Conservation (phyloP, 2,329 filamentous ascomycete genomes). For the Parasarocladium wereldwijsianum region DNA sequence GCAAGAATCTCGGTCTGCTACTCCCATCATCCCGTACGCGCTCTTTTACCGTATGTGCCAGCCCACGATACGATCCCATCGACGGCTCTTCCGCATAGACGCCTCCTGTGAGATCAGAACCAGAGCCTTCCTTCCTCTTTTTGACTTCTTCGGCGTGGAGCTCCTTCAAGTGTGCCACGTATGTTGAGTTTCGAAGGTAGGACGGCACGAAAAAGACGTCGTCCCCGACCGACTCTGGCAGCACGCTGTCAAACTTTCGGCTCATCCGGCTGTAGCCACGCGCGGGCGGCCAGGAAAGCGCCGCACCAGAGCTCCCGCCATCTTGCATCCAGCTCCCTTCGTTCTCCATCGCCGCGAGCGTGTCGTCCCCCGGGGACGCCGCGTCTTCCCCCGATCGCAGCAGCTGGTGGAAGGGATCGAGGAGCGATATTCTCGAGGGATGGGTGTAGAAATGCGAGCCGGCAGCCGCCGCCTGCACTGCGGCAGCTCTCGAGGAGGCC, state of each 20-base stretch:
- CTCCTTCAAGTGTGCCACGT: conserved; percentile 62
- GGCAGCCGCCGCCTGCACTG: conserved; percentile 3
- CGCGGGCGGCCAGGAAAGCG: too few relatives aligned
- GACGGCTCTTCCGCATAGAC: too few relatives aligned
- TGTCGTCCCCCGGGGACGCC: too few relatives aligned
- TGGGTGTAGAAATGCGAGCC: conserved; percentile 31
- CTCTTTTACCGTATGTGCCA: conserved; percentile 77
- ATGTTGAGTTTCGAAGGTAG: conserved; percentile 65
- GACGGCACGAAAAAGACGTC: conserved; percentile 65
- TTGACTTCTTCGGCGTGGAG: conserved; percentile 46
- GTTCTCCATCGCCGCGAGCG: conserved; percentile 16
- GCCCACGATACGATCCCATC: conserved; percentile 53
- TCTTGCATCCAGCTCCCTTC: conserved; percentile 17
- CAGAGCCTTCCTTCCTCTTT: conserved; percentile 22
- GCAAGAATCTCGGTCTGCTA: too few relatives aligned
- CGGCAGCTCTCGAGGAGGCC: conserved; percentile 1
- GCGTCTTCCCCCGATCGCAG: too few relatives aligned
- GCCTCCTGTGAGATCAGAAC: conserved; percentile 9
- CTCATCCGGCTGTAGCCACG: too few relatives aligned
- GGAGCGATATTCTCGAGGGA: conserved; percentile 23
- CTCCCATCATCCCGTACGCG: too few relatives aligned
- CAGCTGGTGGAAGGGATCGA: conserved; percentile 30
- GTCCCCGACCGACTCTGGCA: conserved; percentile 11
- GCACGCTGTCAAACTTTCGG: too few relatives aligned
- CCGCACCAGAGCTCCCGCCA: too few relatives aligned